Conservation (phyloP, 495 filamentous ascomycete genomes). For the Neurospora sp. region DNA sequence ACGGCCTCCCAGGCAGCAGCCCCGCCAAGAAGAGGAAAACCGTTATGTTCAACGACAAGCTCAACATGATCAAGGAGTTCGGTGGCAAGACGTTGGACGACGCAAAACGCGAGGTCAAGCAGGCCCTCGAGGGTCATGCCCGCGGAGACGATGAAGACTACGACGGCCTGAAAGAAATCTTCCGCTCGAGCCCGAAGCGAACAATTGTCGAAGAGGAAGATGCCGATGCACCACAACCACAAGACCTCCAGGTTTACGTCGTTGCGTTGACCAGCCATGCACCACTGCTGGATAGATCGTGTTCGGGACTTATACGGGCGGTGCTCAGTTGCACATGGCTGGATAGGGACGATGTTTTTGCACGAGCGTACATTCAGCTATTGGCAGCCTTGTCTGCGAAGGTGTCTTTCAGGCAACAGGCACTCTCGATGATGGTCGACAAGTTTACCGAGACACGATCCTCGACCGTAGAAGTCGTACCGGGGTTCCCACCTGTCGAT, state of each 20-base stretch:
- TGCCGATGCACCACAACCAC: slow-evolving; percentile 16
- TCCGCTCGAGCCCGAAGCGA: slow-evolving; percentile 37
- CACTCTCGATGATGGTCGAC: slow-evolving; percentile 70
- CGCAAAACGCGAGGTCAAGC: slow-evolving; percentile 63
- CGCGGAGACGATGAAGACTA: slow-evolving; percentile 62
- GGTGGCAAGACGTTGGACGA: slow-evolving; percentile 33
- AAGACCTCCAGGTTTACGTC: slow-evolving; percentile 61
- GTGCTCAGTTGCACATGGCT: slow-evolving; percentile 74
- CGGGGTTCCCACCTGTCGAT: slow-evolving; percentile 48
- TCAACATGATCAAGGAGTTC: slow-evolving; percentile 52
- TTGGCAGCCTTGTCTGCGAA: slow-evolving; percentile 71
- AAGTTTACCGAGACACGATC: slow-evolving; percentile 52
- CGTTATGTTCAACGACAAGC: slow-evolving; percentile 66
- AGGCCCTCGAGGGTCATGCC: slow-evolving; percentile 58
- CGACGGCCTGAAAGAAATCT: slow-evolving; percentile 60
- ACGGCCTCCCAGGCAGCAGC: slow-evolving; percentile 37
- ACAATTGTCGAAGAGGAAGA: slow-evolving; percentile 14
- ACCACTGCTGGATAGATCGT: slow-evolving; percentile 58
- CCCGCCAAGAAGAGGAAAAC: slow-evolving; percentile 43
- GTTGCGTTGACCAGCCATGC: slow-evolving; percentile 66
- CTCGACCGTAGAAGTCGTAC: slow-evolving; percentile 38
- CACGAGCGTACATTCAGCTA: slow-evolving; percentile 69
- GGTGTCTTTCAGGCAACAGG: slow-evolving; percentile 44
- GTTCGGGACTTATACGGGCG: slow-evolving; percentile 61
- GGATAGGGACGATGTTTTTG: slow-evolving; percentile 69